These are phyloP conservation scores for Clohesyomyces aquaticus DNA, from an alignment of 495 filamentous ascomycete species.

Conservation along the genomic window DNA sequence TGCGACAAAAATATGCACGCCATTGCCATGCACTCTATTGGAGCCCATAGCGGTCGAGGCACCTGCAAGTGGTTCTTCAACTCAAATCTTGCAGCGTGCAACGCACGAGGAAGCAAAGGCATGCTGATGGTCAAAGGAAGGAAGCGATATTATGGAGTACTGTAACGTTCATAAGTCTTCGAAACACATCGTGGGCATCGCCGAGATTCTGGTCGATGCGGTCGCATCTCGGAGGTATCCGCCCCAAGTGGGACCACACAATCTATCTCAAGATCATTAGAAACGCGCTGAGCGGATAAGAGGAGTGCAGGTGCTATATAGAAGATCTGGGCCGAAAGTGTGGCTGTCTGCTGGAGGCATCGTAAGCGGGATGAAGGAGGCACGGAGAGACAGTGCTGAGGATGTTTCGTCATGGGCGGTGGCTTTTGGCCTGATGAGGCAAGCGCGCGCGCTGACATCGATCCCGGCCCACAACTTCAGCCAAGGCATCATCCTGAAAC, in stretches of 20 bases:
- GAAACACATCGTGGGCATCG: no score
- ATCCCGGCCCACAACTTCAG: not conserved
- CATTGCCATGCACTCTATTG: no score
- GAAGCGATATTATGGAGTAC: not conserved
- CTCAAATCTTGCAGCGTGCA: constrained; percentile 15
- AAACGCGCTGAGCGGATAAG: not conserved
- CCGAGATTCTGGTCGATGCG: no score
- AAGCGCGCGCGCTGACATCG: not conserved
- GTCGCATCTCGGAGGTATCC: not conserved
- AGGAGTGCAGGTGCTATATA: not conserved
- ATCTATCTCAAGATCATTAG: not conserved
- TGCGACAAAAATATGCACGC: no score
- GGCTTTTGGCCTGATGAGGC: not conserved
- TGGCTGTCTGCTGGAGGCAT: not conserved
- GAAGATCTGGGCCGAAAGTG: not conserved
- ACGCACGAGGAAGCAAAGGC: not conserved
- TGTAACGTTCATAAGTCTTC: no score
- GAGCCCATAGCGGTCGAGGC: no score
- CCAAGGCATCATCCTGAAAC: constrained; percentile 27
- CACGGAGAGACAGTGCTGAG: not conserved
- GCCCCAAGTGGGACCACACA: not conserved
- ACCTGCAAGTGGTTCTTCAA: not conserved
- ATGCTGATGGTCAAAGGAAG: not conserved
- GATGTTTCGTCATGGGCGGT: not conserved
- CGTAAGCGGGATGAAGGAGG: constrained; percentile 9